Evolutionary conservation across 768 basidiomycete genomes (phyloP).

Genomic region (Mycena alexandri): DNA sequence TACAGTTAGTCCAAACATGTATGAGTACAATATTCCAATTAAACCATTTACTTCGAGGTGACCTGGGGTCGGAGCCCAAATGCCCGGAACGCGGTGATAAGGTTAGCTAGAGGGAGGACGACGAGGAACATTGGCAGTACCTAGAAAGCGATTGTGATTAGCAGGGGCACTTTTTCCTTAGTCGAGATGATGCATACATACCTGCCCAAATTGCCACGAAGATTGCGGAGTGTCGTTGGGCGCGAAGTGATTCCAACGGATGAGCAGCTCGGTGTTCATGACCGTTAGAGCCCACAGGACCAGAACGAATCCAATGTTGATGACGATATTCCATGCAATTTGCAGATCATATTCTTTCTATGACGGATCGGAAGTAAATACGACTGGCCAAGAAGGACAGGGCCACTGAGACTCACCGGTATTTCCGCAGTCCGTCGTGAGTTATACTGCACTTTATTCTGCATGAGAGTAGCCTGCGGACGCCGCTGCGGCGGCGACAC

Average conservation of each 20-base stretch:
- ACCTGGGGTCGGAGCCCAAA: slow-evolving; percentile 17
- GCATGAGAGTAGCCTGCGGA: too few species aligned
- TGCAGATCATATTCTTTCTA: slow-evolving; percentile 35
- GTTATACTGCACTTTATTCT: too few species aligned
- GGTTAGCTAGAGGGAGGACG: slow-evolving; percentile 33
- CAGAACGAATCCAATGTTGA: slow-evolving; percentile 28
- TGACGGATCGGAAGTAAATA: neutral
- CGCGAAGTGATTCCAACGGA: slow-evolving; percentile 31
- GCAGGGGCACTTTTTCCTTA: neutral
- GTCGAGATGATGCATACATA: neutral
- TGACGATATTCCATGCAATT: slow-evolving; percentile 34
- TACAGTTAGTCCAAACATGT: too few species aligned
- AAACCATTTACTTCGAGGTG: too few species aligned
- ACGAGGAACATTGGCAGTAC: slow-evolving; percentile 41
- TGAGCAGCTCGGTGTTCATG: slow-evolving; percentile 40
- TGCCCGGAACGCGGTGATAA: slow-evolving; percentile 33
- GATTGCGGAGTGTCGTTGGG: slow-evolving; percentile 1
- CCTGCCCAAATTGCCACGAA: slow-evolving; percentile 41
- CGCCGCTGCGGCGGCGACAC: too few species aligned
- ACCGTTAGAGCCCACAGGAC: slow-evolving; percentile 37
- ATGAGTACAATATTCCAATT: too few species aligned
- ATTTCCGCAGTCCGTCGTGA: too few species aligned
- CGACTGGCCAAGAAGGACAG: neutral
- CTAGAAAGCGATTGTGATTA: slow-evolving; percentile 20
- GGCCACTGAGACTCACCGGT: neutral